Base-by-base conservation (phyloP, 371 early-diverging fungal species). In the Nematocida major region DNA sequence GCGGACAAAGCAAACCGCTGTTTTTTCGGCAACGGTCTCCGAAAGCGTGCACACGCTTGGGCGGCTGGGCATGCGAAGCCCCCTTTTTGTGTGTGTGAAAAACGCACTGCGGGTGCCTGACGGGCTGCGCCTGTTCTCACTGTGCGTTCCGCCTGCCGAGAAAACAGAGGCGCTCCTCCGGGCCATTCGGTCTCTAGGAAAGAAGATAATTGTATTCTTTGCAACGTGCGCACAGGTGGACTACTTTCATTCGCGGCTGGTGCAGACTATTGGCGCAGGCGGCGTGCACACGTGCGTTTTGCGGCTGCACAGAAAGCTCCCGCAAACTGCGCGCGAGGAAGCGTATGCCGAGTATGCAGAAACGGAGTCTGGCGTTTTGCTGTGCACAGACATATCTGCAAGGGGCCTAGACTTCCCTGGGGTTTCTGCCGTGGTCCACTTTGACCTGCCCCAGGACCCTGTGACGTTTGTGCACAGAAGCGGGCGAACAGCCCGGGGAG, bases 391-490 rank as follows among this genome's bases (percentile, higher is more conserved):
- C 62, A 66, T 84, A 15, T 68, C 78, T 39, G 81, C 84, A 18
- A 73, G 84, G 39, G 84, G 84, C 22, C 70, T 82, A 48, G 84
- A 84, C 68, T 82, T 84, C 59, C 68, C 62, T 26, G 68, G 62
- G 18, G 67, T 84, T 28, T 73, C 82, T 20, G 43, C 66, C 24
- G 81, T 84, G 24, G 47, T 84, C 2, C 78, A 78, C 45, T 78
- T 65, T 54, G 78, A 67, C 18, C 78, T 59, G 11, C 66, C 67
- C 4, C 59, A 66, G 38, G 96, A 96, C 67, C 93, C 94, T 7
- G 92, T 92, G 82, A 89, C 89, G 13, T 95, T 96, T 82, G 87
- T 93, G 0, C 98, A 97, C 86, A 87, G 98, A n/a, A 94, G 93
- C 81, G 98, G 98, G 4, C 87, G 98, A 69, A 93, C 97, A 0